Percentiles rank a stretch among this genome's conserved stretches.
Evolutionary conservation across 352 stramenopile genomes (phyloP).

Genomic region (Phytophthora hybrid): DNA sequence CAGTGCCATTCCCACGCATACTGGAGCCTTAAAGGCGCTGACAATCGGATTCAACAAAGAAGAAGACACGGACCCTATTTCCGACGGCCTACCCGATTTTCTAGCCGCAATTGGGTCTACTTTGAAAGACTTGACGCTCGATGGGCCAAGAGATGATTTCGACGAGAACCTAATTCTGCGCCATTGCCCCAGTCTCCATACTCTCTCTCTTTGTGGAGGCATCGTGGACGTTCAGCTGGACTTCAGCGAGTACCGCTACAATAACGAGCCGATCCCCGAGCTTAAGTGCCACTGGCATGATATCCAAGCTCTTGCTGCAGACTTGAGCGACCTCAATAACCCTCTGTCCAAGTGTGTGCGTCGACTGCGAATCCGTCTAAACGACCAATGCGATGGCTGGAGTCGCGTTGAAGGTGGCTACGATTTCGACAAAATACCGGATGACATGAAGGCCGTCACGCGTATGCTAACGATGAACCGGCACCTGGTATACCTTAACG

Average conservation of each 20-base stretch:
- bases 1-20: not conserved
- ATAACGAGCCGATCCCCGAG: not conserved
- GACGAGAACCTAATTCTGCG: conserved; percentile 12
- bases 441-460: conserved; percentile 10
- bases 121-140: conserved; percentile 5
- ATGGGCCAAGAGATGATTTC: not conserved
- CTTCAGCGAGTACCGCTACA: not conserved
- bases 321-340: conserved; percentile 2
- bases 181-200: conserved; percentile 9
- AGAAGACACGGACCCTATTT: not conserved
- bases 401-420: not conserved
- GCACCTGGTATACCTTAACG: conserved; percentile 15
- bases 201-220: conserved; percentile 2
- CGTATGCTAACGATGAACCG: conserved; percentile 17
- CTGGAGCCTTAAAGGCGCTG: conserved; percentile 1
- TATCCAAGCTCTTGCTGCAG: not conserved
- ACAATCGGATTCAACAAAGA: conserved; percentile 12
- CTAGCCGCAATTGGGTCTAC: conserved; percentile 4
- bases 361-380: conserved; percentile 1
- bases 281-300: conserved; percentile 2
- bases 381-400: conserved; percentile 6
- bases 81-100: not conserved
- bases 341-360: not conserved
- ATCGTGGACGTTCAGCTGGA: conserved; percentile 4
- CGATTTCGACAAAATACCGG: not conserved